Base-by-base conservation (phyloP, 805 yeast genomes). In the Danielozyma ontarioensis region DNA sequence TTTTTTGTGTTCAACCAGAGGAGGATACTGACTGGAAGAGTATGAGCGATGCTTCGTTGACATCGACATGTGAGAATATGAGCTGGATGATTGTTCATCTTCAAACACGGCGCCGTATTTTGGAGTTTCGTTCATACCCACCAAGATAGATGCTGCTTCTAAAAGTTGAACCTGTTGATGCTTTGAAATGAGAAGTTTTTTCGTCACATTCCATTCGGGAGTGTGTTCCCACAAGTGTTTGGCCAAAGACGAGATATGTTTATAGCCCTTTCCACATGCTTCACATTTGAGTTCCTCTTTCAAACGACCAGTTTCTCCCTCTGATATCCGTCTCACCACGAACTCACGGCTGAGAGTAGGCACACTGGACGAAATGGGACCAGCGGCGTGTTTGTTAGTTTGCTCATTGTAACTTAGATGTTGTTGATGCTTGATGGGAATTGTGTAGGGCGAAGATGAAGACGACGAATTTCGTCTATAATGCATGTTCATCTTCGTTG, bases 161-260 rank as follows among this genome's bases (percentile, higher is more conserved):
- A 84, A 65, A 25, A 84, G 65, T 58, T 84, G 94, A 12, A 85
- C 94, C 54, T 84, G 94, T 57, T 84, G 94, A 58, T 84, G 94
- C 56, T 84, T 84, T n/a, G 86, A 80, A 24, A 87, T 84, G 24
- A 82, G 64, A 34, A 86, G 64, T 53, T 83, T 83, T 45, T 84
- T 81, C 3, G 95, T 87, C 54, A 81, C 80, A 48, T 78, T 83
- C 96, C 96, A 86, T 53, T 87, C 95, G 0, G 95, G 95, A 0
- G 96, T 86, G 55, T 86, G 96, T 52, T 86, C 96, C 95, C 95
- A 86, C 25, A 86, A 60, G 59, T 85, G 95, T 56, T 85, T 85
- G 2, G 94, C 93, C 39, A 85, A 68, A n/a, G 89, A 80, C 1
- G 88, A 79, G 4, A 86, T 82, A 60, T 86, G 96, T 54, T 85